phyloP scores from a whole-genome alignment of 2,329 filamentous ascomycete genomes.

The Colletotrichum horii region DNA sequence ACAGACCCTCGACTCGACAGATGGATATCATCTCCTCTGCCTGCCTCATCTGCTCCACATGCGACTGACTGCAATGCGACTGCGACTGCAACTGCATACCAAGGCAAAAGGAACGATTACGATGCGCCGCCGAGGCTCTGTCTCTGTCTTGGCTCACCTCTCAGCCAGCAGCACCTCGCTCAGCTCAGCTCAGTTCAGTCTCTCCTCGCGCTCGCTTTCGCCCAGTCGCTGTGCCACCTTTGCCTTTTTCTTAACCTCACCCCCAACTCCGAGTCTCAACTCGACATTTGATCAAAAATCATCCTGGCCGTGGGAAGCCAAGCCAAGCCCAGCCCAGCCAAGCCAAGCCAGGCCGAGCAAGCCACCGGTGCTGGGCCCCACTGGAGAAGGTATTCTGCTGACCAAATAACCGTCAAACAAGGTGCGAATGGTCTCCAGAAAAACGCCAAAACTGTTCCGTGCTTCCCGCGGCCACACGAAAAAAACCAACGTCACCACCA shows the following conservation, averaged over 20 bases:
- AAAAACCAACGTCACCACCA: conserved; percentile 16
- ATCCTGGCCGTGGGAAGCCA: background rate
- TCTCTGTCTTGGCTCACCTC: background rate
- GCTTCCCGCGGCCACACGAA: background rate
- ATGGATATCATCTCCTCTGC: background rate
- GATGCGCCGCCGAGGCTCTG: background rate
- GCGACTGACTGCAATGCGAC: background rate
- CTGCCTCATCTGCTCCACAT: background rate
- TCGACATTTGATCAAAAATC: background rate
- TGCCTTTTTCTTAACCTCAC: background rate
- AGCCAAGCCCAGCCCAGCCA: background rate
- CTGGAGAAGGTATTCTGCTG: conserved; percentile 9
- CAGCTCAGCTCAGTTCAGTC: background rate
- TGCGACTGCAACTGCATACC: background rate
- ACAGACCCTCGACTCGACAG: background rate
- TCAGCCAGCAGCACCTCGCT: background rate
- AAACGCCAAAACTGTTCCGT: background rate
- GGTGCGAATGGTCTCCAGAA: background rate
- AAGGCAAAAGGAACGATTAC: background rate
- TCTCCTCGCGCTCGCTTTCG: background rate
- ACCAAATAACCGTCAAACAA: background rate
- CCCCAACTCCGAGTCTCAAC: background rate
- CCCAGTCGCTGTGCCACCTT: background rate
- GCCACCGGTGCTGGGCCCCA: background rate
- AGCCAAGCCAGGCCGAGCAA: background rate